Conservation (phyloP, 345 rosid genomes). For the Eutrema heterophyllum region DNA sequence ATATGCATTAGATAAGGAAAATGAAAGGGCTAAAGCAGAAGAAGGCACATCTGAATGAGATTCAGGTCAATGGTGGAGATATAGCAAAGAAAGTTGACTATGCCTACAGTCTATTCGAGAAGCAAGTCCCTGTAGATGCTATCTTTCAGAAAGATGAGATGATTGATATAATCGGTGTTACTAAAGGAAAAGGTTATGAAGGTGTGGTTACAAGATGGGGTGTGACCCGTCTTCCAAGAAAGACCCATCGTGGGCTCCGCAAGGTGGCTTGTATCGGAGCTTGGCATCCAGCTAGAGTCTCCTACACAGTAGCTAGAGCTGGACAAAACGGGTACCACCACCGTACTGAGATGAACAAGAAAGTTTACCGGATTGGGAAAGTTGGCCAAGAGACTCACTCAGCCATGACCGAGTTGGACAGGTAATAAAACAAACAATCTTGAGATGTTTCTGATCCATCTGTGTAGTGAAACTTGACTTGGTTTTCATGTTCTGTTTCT, state of each 20-base stretch:
- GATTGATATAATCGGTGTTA: conserved; percentile 86
- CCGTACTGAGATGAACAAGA: conserved; percentile 92
- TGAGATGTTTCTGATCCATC: not conserved
- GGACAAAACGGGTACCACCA: conserved; percentile 95
- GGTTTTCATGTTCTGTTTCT: not conserved
- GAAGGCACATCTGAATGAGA: conserved; percentile 90
- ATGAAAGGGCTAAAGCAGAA: conserved; percentile 91
- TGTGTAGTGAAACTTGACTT: conserved; percentile 19
- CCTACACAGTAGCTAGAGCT: conserved; percentile 93
- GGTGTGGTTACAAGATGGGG: conserved; percentile 99
- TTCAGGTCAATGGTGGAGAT: conserved; percentile 88
- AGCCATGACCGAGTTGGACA: conserved; percentile 78
- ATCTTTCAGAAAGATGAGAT: conserved; percentile 94
- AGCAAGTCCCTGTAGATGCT: conserved; percentile 69
- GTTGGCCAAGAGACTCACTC: conserved; percentile 66
- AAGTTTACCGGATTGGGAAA: conserved; percentile 77
- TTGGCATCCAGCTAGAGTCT: conserved; percentile 99
- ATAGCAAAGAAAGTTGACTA: conserved; percentile 70
- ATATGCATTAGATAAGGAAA: conserved; percentile 51
- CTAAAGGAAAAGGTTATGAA: conserved; percentile 90
- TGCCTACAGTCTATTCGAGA: conserved; percentile 84
- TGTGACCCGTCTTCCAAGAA: conserved; percentile 88
- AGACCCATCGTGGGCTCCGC: conserved; percentile 94
- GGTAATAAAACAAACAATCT: conserved; percentile 32
- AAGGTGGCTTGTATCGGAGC: conserved; percentile 98